These are phyloP conservation scores for Podaxis pistillaris DNA, from an alignment of 768 basidiomycete species.

Conservation along the genomic window DNA sequence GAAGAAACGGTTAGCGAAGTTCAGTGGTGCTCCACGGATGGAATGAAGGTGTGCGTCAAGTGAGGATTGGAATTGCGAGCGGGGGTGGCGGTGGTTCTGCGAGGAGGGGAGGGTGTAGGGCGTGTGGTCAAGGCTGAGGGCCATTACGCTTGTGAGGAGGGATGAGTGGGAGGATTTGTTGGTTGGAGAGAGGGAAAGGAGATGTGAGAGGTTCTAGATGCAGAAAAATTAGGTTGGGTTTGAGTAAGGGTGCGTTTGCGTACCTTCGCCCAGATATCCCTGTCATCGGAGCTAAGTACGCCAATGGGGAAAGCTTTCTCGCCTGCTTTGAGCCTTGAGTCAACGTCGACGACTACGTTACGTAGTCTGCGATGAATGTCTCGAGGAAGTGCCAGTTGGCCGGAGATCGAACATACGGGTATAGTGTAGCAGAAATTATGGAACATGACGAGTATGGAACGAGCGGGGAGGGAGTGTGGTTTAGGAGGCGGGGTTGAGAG, in stretches of 20 bases:
- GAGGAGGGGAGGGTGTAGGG: slow-evolving; percentile 43
- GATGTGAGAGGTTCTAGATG: slow-evolving; percentile 65
- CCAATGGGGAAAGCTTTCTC: slow-evolving; percentile 65
- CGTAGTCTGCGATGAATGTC: slow-evolving; percentile 46
- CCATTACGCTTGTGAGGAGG: slow-evolving; percentile 76
- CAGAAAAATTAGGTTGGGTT: not conserved
- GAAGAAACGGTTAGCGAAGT: slow-evolving; percentile 80
- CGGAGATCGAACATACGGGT: slow-evolving; percentile 53
- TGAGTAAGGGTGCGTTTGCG: slow-evolving; percentile 20
- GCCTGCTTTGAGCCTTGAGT: slow-evolving; percentile 43
- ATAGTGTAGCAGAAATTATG: slow-evolving; percentile 82
- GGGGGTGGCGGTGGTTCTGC: slow-evolving; percentile 24
- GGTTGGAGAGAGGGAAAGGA: slow-evolving; percentile 61
- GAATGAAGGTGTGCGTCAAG: slow-evolving; percentile 77
- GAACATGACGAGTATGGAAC: slow-evolving; percentile 65
- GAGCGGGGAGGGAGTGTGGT: slow-evolving; percentile 41
- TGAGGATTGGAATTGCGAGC: slow-evolving; percentile 31
- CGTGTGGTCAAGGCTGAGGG: slow-evolving; percentile 77
- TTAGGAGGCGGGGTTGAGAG: slow-evolving; percentile 49
- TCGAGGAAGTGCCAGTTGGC: slow-evolving; percentile 31
- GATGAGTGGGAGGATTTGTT: slow-evolving; percentile 62
- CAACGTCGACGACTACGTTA: slow-evolving; percentile 56
- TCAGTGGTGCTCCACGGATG: slow-evolving; percentile 58
- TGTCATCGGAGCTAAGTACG: slow-evolving; percentile 72
- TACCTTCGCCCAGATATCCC: slow-evolving; percentile 82